phyloP scores from a whole-genome alignment of 2,329 filamentous ascomycete genomes.

The Exophiala calicioides region DNA sequence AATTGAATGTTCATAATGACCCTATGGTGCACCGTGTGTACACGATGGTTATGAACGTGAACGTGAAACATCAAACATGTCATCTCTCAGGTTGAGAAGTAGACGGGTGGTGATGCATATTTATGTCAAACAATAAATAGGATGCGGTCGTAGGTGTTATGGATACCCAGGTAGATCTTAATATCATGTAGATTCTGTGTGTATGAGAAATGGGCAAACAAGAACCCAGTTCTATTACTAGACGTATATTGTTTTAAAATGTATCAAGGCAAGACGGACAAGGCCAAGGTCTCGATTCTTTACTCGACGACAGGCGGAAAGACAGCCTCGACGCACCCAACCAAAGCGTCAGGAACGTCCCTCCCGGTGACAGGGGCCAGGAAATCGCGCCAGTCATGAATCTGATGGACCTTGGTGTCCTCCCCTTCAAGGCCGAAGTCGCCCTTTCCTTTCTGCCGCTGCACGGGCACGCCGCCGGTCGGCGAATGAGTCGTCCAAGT shows the following conservation, averaged over 20 bases:
- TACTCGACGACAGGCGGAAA: slow-evolving; percentile 5
- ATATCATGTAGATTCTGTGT: neutral
- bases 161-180: neutral
- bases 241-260: too few relatives aligned
- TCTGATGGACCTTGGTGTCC: slow-evolving; percentile 10
- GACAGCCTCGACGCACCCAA: slow-evolving; percentile 12
- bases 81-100: too few relatives aligned
- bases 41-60: neutral
- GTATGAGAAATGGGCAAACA: neutral
- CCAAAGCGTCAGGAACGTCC: slow-evolving; percentile 5
- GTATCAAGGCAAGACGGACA: too few relatives aligned
- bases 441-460: neutral
- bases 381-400: slow-evolving; percentile 11
- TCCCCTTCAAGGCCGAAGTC: neutral
- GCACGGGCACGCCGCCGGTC: neutral
- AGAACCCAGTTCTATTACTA: too few relatives aligned
- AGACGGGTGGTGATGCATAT: too few relatives aligned
- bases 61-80: too few relatives aligned
- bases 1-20: too few relatives aligned
- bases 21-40: neutral
- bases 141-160: too few relatives aligned
- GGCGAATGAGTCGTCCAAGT: neutral
- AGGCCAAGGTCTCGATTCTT: neutral
- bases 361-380: neutral
- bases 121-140: too few relatives aligned